Conservation (phyloP, 805 yeast species). For the Wickerhamiella kurtzmanii region DNA sequence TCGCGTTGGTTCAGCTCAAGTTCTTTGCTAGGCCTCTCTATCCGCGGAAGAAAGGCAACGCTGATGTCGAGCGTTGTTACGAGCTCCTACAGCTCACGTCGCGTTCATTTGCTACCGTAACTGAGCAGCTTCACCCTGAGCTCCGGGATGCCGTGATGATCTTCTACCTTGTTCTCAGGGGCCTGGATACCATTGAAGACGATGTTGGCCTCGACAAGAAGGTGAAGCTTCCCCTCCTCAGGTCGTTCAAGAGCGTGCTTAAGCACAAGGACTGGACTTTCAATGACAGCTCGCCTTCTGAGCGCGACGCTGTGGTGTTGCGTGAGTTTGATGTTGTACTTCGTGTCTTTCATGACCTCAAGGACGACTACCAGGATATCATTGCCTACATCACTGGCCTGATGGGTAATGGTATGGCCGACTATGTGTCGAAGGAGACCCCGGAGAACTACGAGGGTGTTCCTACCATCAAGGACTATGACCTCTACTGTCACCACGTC, state of each 20-base stretch:
- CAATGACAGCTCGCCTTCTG: slow-evolving; percentile 53
- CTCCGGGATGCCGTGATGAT: slow-evolving; percentile 63
- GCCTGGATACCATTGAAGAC: slow-evolving; percentile 90
- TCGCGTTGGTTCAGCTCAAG: slow-evolving; percentile 13
- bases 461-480: slow-evolving; percentile 64
- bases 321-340: slow-evolving; percentile 64
- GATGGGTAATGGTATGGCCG: slow-evolving; percentile 99
- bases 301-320: slow-evolving; percentile 68
- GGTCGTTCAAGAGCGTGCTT: slow-evolving; percentile 51
- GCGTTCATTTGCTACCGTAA: slow-evolving; percentile 89
- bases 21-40: slow-evolving; percentile 7
- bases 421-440: slow-evolving; percentile 63
- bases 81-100: slow-evolving; percentile 57
- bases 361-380: slow-evolving; percentile 63
- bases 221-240: slow-evolving; percentile 59
- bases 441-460: slow-evolving; percentile 66
- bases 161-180: slow-evolving; percentile 76
- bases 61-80: slow-evolving; percentile 49
- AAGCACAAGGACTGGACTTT: slow-evolving; percentile 66
- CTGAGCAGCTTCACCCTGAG: slow-evolving; percentile 81
- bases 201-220: slow-evolving; percentile 74
- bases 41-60: slow-evolving; percentile 5
- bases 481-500: slow-evolving; percentile 88
- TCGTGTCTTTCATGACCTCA: slow-evolving; percentile 56
- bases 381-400: slow-evolving; percentile 61